These are phyloP conservation scores for Tubosaeta sp. DNA, from an alignment of 768 basidiomycete genomes.

Conservation along the genomic window DNA sequence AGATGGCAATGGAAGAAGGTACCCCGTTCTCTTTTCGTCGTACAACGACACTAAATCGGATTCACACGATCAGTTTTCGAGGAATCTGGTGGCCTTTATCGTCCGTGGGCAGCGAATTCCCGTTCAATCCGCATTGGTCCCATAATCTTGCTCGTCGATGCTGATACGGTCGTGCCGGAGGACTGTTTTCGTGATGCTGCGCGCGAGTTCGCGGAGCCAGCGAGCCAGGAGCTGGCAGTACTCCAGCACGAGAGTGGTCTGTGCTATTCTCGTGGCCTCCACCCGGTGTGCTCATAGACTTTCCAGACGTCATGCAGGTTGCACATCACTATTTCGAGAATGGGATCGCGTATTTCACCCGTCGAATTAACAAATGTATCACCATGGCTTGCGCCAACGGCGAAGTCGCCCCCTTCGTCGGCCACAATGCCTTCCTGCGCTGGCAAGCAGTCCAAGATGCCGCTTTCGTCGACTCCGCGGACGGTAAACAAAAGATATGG, in stretches of 20 bases:
- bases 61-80: slow-evolving; percentile 41
- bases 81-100: slow-evolving; percentile 53
- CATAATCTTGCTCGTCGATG: slow-evolving; percentile 78
- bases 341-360: slow-evolving; percentile 84
- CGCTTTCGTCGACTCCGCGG: slow-evolving; percentile 54
- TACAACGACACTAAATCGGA: slow-evolving; percentile 36
- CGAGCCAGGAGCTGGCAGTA: slow-evolving; percentile 61
- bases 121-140: slow-evolving; percentile 72
- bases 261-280: slow-evolving; percentile 17
- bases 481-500: slow-evolving; percentile 67
- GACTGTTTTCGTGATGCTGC: slow-evolving; percentile 91
- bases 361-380: slow-evolving; percentile 79
- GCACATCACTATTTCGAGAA: slow-evolving; percentile 90
- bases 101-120: slow-evolving; percentile 74
- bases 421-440: slow-evolving; percentile 85
- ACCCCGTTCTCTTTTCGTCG: slow-evolving; percentile 29
- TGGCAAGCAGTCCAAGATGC: slow-evolving; percentile 93
- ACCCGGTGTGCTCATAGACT: slow-evolving; percentile 4
- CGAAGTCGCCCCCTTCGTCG: slow-evolving; percentile 74
- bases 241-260: slow-evolving; percentile 85
- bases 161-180: slow-evolving; percentile 86
- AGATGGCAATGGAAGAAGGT: slow-evolving; percentile 50
- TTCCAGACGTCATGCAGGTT: slow-evolving; percentile 81
- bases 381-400: slow-evolving; percentile 79
- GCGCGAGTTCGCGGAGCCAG: slow-evolving; percentile 75